phyloP scores from a whole-genome alignment of 257 asterid genomes.

The Capsicum chinense region DNA sequence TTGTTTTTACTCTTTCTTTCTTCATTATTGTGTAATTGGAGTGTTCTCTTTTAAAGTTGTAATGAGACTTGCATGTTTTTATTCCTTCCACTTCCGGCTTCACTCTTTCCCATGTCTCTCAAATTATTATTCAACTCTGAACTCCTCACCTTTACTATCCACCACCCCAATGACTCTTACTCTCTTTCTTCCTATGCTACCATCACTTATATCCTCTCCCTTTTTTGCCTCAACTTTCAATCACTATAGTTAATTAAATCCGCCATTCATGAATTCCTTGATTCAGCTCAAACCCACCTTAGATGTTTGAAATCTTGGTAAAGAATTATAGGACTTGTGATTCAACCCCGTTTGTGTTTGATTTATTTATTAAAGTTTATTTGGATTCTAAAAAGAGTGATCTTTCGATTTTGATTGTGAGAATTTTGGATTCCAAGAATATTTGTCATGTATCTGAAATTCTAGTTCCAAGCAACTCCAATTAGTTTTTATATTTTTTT shows the following conservation, averaged over 20 bases:
- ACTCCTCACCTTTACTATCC: constrained; percentile 74
- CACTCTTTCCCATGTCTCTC: constrained; percentile 66
- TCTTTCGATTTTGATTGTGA: constrained; percentile 52
- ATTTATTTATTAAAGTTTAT: constrained; percentile 70
- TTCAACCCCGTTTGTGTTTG: constrained; percentile 96
- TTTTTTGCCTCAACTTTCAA: constrained; percentile 60
- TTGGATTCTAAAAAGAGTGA: constrained; percentile 71
- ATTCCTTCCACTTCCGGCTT: constrained; percentile 50
- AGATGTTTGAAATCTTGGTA: constrained; percentile 62
- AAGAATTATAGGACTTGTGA: constrained; percentile 70
- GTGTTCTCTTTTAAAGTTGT: too few relatives aligned
- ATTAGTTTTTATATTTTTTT: too few relatives aligned
- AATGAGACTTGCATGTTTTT: too few relatives aligned
- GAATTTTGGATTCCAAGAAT: constrained; percentile 59
- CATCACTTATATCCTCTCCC: constrained; percentile 69
- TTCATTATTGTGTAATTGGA: too few relatives aligned
- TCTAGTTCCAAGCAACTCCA: too few relatives aligned
- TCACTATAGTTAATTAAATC: constrained; percentile 60
- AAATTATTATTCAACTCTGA: constrained; percentile 62
- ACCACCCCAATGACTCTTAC: constrained; percentile 67
- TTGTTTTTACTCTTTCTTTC: too few relatives aligned
- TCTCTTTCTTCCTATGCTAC: constrained; percentile 71
- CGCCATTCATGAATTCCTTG: constrained; percentile 55
- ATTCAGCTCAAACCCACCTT: constrained; percentile 34
- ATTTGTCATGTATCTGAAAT: constrained; percentile 30